Evolutionary conservation across 169 alveolate genomes (phyloP).

Genomic region (Eimeria sp.): DNA sequence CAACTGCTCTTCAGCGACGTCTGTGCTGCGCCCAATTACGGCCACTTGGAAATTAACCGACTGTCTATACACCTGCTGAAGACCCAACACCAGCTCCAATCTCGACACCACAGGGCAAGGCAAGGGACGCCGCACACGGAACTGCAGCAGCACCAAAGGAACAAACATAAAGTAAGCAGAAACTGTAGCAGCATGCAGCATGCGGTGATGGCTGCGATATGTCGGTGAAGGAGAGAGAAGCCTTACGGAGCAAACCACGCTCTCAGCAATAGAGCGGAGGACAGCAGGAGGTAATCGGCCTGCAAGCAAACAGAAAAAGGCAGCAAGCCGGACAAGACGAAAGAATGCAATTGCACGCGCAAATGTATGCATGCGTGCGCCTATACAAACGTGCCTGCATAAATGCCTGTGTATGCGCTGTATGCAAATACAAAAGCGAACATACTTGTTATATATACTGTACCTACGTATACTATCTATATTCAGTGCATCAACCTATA

Average conservation of each 20-base stretch:
- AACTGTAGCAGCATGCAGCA: background rate
- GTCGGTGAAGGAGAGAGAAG: background rate
- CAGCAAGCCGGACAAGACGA: background rate
- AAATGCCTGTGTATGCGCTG: background rate
- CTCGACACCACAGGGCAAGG: background rate
- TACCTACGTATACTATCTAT: too few species aligned
- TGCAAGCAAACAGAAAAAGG: background rate
- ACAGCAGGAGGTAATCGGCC: constrained; percentile 34
- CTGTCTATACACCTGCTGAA: background rate
- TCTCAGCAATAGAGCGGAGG: constrained; percentile 37
- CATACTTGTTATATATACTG: too few species aligned
- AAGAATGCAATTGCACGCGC: background rate
- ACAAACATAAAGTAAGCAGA: background rate
- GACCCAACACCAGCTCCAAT: background rate
- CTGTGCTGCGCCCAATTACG: constrained; percentile 4
- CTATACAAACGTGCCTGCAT: background rate
- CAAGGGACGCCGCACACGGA: background rate
- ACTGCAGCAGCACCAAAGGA: background rate
- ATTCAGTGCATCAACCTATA: too few species aligned
- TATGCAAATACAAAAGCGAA: background rate
- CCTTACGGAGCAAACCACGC: constrained; percentile 22
- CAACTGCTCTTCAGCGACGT: constrained; percentile 34
- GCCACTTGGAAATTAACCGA: background rate
- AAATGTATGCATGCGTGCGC: background rate
- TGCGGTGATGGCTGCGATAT: too few species aligned